A percentile compares a stretch with the other conserved stretches of the same genome.
phyloP scores from a whole-genome alignment of 78 protist genomes.

The Andalucia godoyi region DNA sequence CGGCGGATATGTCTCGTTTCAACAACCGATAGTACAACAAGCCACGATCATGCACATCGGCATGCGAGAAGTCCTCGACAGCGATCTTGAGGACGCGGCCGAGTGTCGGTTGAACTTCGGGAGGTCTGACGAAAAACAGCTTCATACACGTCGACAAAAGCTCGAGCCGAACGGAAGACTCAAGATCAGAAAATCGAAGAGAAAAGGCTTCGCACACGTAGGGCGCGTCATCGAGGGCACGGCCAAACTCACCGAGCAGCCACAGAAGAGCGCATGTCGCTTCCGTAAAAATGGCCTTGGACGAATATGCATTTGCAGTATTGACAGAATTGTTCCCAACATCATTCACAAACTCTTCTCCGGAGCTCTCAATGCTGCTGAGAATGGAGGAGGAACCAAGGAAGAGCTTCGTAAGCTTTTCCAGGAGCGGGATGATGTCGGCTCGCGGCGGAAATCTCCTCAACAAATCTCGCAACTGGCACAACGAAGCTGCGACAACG shows the following conservation, averaged over 20 bases:
- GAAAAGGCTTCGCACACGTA: slow-evolving; percentile 62
- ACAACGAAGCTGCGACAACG: too few species aligned
- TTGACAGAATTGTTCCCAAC: not conserved
- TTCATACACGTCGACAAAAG: slow-evolving; percentile 43
- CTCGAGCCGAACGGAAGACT: slow-evolving; percentile 18
- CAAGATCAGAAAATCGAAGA: slow-evolving; percentile 17
- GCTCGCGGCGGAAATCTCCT: slow-evolving; percentile 12
- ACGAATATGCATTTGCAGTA: not conserved
- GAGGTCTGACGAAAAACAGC: slow-evolving; percentile 64
- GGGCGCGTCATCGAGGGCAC: slow-evolving; percentile 44
- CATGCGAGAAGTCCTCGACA: slow-evolving; percentile 26
- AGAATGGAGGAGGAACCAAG: too few species aligned
- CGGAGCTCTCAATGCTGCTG: too few species aligned
- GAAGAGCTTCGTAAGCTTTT: too few species aligned
- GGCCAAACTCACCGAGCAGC: slow-evolving; percentile 76
- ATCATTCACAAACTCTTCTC: too few species aligned
- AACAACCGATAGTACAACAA: slow-evolving; percentile 70
- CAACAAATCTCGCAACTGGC: too few species aligned
- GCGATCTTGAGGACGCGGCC: slow-evolving; percentile 35
- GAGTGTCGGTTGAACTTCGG: slow-evolving; percentile 48
- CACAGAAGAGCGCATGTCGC: slow-evolving; percentile 47
- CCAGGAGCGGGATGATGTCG: not conserved
- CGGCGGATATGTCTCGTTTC: too few species aligned
- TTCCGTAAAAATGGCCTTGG: not conserved
- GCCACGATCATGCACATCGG: slow-evolving; percentile 72